Base-by-base conservation (phyloP, 1,139 yeast species). In the Kodamaea sp. region DNA sequence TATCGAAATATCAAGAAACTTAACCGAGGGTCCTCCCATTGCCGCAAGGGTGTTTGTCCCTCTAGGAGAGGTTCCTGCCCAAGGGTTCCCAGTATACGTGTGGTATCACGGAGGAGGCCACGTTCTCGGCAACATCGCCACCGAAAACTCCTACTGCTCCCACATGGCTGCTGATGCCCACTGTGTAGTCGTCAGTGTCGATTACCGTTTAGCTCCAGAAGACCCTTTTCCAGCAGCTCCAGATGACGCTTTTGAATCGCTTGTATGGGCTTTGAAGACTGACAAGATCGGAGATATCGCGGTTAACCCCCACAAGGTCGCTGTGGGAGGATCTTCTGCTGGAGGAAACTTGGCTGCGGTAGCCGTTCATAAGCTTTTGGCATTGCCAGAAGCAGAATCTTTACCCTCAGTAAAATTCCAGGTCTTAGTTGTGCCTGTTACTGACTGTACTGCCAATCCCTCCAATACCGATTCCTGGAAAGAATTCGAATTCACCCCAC, bases 81-180 rank as follows among this genome's bases (percentile, higher is more conserved):
- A 46, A 4, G 76, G 76, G 1, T 69, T 71, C 66, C 77, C 78
- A 2, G 55, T 66, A 23, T 58, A 64, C 22, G 45, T 71, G 9
- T 71, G 73, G 73, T 70, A 53, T 50, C 78, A 72, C 42, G 78
- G 78, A n/a, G 74, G 74, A 20, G 70, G 70, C 5, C 70, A 75
- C 72, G 73, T 66, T 1, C 55, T 73, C n/a, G 77, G 78, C 3
- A 55, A 58, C 31, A 66, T 72, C 29, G 50, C 41, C 34, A 66
- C 77, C 4, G 78, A 73, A 38, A 70, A 72, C 52, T 61, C 70
- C 2, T 67, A 58, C 48, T 70, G 76, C 40, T 61, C 76, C 7
- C 66, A 68, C 35, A 49, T 66, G 25, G 70, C 72, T 13, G 63
- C 61, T 19, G 39, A 50, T 32, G 58, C 66, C 13, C 41, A 60